Base-by-base conservation (phyloP, 495 filamentous ascomycete genomes). In the Penicillium taxi region DNA sequence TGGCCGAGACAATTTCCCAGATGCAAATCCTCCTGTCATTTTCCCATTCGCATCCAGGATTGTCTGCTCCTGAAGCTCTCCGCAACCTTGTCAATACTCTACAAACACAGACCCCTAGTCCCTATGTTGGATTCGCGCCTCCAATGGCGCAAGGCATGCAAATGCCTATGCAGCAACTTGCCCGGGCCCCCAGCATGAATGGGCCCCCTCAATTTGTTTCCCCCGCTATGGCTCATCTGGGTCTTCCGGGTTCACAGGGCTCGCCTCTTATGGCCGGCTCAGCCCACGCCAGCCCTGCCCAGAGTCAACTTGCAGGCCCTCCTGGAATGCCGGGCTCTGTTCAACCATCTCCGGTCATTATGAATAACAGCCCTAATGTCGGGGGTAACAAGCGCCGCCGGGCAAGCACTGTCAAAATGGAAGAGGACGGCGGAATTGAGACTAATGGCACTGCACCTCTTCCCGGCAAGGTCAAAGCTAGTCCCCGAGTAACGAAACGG, bases 281-380 rank as follows among this genome's bases (percentile, higher is more conserved):
- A 6, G 67, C 61, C 1, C 65, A 72, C 16, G 54, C 67, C 11
- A 69, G 67, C 39, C 68, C 65, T 14, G 67, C 61, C 11, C 66
- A 66, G 39, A 66, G 55, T 29, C 59, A 68, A 26, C 49, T 67
- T 28, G 47, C 54, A 17, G 60, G 59, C 9, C 63, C 64, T 15
- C 61, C 67, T 6, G 73, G 72, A 18, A 89, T 94, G 78, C 82
- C 79, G 39, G 84, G 78, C 47, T 80, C 84, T 56, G 68, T 72
- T 28, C 74, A 69, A 39, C 70, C 59, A n/a, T 81, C 73, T n/a
- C 79, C 80, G 42, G 77, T 78, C 2, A 89, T 83, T 47, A 81
- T 84, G 5, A 93, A 85, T 53, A 90, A 88, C 3, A 93, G 86
- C 35, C 88, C 88, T 7, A 83, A 81, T 37, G 77, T 80, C 21